Evolutionary conservation across 148 eudicot genomes (phyloP), one percentile per base, ranked within the genome.

Genomic region (Chenopodium album): DNA sequence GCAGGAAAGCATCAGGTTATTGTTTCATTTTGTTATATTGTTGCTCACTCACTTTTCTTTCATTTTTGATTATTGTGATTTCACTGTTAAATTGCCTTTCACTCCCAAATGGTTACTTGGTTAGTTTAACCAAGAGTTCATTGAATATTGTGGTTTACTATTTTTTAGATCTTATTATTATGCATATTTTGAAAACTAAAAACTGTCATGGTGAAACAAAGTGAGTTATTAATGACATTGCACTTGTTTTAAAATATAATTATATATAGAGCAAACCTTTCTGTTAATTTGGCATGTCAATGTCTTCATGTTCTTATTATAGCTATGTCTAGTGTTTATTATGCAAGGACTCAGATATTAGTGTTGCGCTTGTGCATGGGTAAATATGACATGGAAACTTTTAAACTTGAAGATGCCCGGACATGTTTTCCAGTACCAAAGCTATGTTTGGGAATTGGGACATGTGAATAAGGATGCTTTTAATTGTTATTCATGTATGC

Each of bases 1-100:
- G 99, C 99, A 26, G 99, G 99, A 80, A 92, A 88, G 80, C 99
- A 96, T 87, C 98, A 94, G 98, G 99, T 95, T 64, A 82, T 86
- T 34, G 16, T 59, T 46, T 44, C 46, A 6, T 75, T 41, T 2
- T 26, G 32, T 31, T 62, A 29, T n/a, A 14, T 26, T 23, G 22
- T 41, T 71, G 4, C 41, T 26, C 52, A 4, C 19, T 16, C 62
- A 22, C 47, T 54, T 2, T 10, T 28, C 11, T 20, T 16, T 71
- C 11, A 19, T 79, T 50, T 69, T 26, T 23, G 41, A 26, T 71
- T 19, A 71, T 71, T 11, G 74, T 17, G 50, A 12, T 70, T 19
- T 34, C 41, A 31, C 20, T 68, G 41, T 28, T 7, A 68, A 34
- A 19, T 14, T 14, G 20, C 44, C 44, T 9, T 28, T 14, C 37